phyloP scores from a whole-genome alignment of 192 early-diverging fungal genomes.

The Paraglomus brasilianum region DNA sequence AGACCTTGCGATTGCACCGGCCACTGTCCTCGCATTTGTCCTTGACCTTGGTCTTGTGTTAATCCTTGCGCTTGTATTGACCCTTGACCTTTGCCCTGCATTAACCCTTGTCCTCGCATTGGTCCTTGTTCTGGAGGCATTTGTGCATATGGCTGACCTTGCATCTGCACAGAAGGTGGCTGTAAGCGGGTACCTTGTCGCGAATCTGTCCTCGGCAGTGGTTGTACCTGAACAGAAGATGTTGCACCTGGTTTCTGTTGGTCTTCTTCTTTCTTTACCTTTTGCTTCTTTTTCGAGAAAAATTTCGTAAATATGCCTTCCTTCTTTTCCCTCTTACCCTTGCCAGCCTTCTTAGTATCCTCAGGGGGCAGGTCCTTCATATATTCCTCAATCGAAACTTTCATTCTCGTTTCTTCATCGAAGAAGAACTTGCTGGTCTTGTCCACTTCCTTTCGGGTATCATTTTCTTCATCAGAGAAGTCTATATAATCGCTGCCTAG shows the following conservation, averaged over 20 bases:
- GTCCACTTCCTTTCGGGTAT: background rate
- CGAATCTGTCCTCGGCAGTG: background rate
- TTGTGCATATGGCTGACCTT: too few relatives aligned
- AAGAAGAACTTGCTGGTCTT: slow-evolving; percentile 34
- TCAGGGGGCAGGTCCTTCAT: slow-evolving; percentile 25
- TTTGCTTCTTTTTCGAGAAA: slow-evolving; percentile 12
- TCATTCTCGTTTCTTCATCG: slow-evolving; percentile 17
- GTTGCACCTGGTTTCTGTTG: background rate
- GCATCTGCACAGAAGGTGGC: background rate
- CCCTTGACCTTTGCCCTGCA: slow-evolving; percentile 17
- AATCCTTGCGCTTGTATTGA: background rate
- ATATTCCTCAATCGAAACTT: slow-evolving; percentile 19
- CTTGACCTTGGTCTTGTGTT: background rate
- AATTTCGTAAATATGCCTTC: slow-evolving; percentile 19
- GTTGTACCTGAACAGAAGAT: background rate
- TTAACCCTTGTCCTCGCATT: slow-evolving; percentile 14
- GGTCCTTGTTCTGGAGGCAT: background rate
- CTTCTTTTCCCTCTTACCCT: slow-evolving; percentile 38
- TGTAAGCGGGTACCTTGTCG: slow-evolving; percentile 19
- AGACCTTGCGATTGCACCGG: slow-evolving; percentile 7
- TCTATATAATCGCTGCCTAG: slow-evolving; percentile 29
- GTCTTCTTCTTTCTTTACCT: slow-evolving; percentile 7
- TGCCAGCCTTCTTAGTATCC: slow-evolving; percentile 34
- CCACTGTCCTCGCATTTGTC: slow-evolving; percentile 10
- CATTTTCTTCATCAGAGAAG: slow-evolving; percentile 29